phyloP scores from a whole-genome alignment of 2,329 filamentous ascomycete species.

The Clonostachys rhizophaga region DNA sequence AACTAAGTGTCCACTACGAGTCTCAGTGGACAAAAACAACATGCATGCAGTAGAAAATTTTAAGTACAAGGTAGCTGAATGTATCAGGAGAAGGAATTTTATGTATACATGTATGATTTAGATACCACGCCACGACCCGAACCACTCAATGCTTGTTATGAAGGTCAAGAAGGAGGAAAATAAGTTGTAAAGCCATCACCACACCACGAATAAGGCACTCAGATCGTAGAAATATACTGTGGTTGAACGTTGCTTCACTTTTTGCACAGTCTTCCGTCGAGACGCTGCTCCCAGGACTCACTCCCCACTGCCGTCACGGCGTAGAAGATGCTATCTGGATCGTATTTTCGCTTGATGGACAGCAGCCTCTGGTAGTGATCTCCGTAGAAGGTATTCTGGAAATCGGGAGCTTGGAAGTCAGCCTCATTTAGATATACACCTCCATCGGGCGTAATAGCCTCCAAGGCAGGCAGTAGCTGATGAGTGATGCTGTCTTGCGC shows the following conservation, averaged over 20 bases:
- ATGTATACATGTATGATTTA: too few relatives aligned
- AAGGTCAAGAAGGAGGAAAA: too few relatives aligned
- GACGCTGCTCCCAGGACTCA: conserved; percentile 38
- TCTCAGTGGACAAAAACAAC: too few relatives aligned
- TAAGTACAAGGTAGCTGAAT: too few relatives aligned
- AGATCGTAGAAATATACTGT: too few relatives aligned
- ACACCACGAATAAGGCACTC: too few relatives aligned
- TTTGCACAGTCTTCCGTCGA: conserved; percentile 33
- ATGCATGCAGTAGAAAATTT: too few relatives aligned
- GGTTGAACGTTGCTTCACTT: neutral
- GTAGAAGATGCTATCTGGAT: conserved; percentile 39
- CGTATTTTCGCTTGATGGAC: conserved; percentile 44
- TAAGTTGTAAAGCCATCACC: too few relatives aligned
- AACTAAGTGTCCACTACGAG: too few relatives aligned
- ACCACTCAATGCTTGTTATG: too few relatives aligned
- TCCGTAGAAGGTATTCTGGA: conserved; percentile 39
- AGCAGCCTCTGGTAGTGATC: conserved; percentile 33
- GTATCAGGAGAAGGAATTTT: too few relatives aligned
- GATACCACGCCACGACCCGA: too few relatives aligned
- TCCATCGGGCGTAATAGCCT: conserved; percentile 30
- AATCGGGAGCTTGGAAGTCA: conserved; percentile 35
- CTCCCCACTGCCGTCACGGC: conserved; percentile 43
- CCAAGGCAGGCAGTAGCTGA: conserved; percentile 9
- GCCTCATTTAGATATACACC: conserved; percentile 48
- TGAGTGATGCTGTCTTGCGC: conserved; percentile 23